Percentiles rank a stretch among this genome's conserved stretches.
phyloP scores from a whole-genome alignment of 306 rosid species.

The Casuarina equisetifolia region DNA sequence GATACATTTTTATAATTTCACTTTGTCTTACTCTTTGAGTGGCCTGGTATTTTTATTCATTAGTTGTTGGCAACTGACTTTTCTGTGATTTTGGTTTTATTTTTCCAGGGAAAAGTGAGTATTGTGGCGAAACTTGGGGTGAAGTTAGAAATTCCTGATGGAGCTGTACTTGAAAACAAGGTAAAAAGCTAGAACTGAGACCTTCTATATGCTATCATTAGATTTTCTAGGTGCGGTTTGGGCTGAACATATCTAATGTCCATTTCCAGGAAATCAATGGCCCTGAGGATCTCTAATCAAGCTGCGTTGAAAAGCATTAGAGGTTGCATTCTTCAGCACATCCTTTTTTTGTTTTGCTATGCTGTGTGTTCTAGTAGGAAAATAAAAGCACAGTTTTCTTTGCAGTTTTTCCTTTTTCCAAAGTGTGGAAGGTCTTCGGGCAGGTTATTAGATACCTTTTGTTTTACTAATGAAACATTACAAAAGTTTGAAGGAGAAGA shows the following conservation, averaged over 20 bases:
- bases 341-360: constrained; percentile 3
- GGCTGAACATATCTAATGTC: constrained; percentile 16
- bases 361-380: constrained; percentile 26
- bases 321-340: constrained; percentile 15
- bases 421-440: constrained; percentile 11
- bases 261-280: constrained; percentile 64
- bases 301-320: constrained; percentile 20
- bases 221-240: not conserved
- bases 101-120: constrained; percentile 69
- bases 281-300: constrained; percentile 62
- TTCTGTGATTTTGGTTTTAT: constrained; percentile 17
- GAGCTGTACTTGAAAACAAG: constrained; percentile 59
- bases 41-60: not conserved
- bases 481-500: not conserved
- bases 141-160: constrained; percentile 76
- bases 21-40: not conserved
- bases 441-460: constrained; percentile 13
- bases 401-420: not conserved
- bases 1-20: not conserved
- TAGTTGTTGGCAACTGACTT: constrained; percentile 3
- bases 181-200: constrained; percentile 34
- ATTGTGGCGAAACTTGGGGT: constrained; percentile 56
- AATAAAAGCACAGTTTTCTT: constrained; percentile 30
- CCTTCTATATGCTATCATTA: constrained; percentile 2
- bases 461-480: constrained; percentile 3